phyloP scores from a whole-genome alignment of 2,329 filamentous ascomycete genomes.

The Neofusicoccum ribis region DNA sequence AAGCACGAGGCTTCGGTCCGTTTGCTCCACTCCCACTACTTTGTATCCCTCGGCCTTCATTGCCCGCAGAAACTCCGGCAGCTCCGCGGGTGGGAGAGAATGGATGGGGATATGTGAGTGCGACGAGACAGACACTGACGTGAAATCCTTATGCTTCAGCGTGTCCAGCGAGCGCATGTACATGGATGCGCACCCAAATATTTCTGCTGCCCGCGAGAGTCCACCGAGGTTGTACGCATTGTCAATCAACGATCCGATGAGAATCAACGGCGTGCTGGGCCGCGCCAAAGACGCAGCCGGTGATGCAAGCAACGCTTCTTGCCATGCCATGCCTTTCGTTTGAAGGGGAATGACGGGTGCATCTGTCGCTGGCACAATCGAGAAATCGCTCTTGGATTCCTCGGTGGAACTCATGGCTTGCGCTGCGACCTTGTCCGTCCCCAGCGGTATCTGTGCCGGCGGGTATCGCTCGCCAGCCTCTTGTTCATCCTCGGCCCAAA shows the following conservation, averaged over 20 bases:
- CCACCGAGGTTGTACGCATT: slow-evolving; percentile 54
- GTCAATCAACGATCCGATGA: slow-evolving; percentile 53
- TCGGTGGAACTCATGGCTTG: not conserved
- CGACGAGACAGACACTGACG: slow-evolving; percentile 50
- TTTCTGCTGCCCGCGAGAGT: slow-evolving; percentile 52
- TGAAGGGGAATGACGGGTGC: slow-evolving; percentile 41
- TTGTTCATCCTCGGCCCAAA: slow-evolving; percentile 33
- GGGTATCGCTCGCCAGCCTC: slow-evolving; percentile 19
- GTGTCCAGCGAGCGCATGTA: slow-evolving; percentile 46
- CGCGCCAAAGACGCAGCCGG: slow-evolving; percentile 24
- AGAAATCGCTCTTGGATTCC: not conserved
- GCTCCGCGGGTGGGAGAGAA: slow-evolving; percentile 32
- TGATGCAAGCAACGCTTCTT: slow-evolving; percentile 36
- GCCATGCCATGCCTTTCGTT: slow-evolving; percentile 52
- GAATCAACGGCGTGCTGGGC: slow-evolving; percentile 40
- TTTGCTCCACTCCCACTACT: slow-evolving; percentile 58
- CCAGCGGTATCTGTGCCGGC: slow-evolving; percentile 34
- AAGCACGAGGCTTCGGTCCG: slow-evolving; percentile 49
- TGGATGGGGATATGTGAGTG: slow-evolving; percentile 52
- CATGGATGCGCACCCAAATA: slow-evolving; percentile 50
- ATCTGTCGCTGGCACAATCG: not conserved
- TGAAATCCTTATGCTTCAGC: slow-evolving; percentile 50
- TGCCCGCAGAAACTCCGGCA: slow-evolving; percentile 41
- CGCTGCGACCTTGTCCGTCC: slow-evolving; percentile 20
- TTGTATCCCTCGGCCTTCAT: slow-evolving; percentile 49